Evolutionary conservation across 1,284 basidiomycete genomes (phyloP), one percentile per base, ranked within the genome.

Genomic region (Cutaneotrichosporon cyanovorans): DNA sequence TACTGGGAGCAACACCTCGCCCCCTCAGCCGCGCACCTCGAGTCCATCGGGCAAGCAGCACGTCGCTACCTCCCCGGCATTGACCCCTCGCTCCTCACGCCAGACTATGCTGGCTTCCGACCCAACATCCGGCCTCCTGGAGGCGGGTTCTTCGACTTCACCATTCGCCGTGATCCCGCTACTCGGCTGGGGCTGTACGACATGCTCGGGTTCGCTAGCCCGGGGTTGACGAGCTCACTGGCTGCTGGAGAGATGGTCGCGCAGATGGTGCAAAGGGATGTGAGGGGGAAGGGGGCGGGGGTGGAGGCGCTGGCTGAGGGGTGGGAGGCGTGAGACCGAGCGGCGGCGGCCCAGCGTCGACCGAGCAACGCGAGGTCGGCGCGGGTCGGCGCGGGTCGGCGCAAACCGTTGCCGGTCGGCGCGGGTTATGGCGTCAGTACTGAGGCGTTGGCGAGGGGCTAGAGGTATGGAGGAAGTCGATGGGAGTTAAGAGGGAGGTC

Each of bases 21-120:
- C 14, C 83, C 87, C 2, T 78, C 82, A 40, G 81, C 81, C n/a
- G 77, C 78, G 16, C 75, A 78, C 19, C 61, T 85, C 32, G 65
- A 72, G 25, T 73, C 80, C 45, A 89, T 92, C 77, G 75, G 83
- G 53, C 56, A 73, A 19, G 82, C 84, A 4, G 68, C 69, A 4
- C 59, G 62, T 46, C 46, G 53, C 36, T 93, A 92, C 71, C 75
- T 98, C 31, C 87, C 91, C 0, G 75, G 73, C 7, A 79, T 96
- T 15, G 63, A 67, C 9, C 62, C 78, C 2, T 76, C 81, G 8
- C 81, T 82, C 0, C 75, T 98, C 43, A 75, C 79, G 50, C 84
- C 89, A 2, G 92, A 95, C 69, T 97, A 96, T 66, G 83, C 84
- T 19, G 93, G 93, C 2, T 81, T 98, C 55, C 77, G 93, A 47